Base-by-base conservation (phyloP, 2,329 filamentous ascomycete species). In the Leptoxyphium fumago region DNA sequence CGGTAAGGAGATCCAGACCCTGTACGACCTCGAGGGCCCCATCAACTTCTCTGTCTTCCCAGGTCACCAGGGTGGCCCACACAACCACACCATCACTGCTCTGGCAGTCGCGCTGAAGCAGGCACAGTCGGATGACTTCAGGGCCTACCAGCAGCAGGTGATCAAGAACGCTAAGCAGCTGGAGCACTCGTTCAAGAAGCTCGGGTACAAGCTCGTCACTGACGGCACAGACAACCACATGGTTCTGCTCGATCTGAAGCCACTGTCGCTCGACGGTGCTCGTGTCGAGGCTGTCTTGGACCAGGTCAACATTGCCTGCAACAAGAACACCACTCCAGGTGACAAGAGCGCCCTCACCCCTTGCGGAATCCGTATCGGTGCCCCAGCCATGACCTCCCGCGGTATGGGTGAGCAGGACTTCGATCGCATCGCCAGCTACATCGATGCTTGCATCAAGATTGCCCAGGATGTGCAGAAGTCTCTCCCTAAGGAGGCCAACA, bases 1-100 rank as follows among this genome's bases (percentile, higher is more conserved):
- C 48, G 87, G 87, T 59, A 89, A 94, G 70, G 77, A 89, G 72
- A 42, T 61, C 13, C 50, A 58, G 45, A 82, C 75, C 42, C 72
- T 88, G 58, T 98, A 95, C 65, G 87, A 98, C 60, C 78, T 98
- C 29, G 91, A 98, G 73, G 78, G 80, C 56, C 84, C 87, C 45
- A 98, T 98, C 74, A 98, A 98, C 73, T 88, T 93, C 67, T 96
- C 91, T 46, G 91, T 98, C 64, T 98, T 98, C 78, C 91, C 91
- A 45, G 91, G 91, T 49, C 91, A 98, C 72, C 91, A 98, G 72
- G 91, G 91, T 61, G 91, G 91, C 29, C 91, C 91, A 43, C 91
- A 98, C 76, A 98, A 98, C 74, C 91, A 98, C 78, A 98, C 91
- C 63, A 98, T 98, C 70, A 96, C 89, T 49, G 91, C 91, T 42